Percentiles rank a stretch among this genome's conserved stretches.
Evolutionary conservation across 352 stramenopile species (phyloP).

Genomic region (Globisporangium alternatum): DNA sequence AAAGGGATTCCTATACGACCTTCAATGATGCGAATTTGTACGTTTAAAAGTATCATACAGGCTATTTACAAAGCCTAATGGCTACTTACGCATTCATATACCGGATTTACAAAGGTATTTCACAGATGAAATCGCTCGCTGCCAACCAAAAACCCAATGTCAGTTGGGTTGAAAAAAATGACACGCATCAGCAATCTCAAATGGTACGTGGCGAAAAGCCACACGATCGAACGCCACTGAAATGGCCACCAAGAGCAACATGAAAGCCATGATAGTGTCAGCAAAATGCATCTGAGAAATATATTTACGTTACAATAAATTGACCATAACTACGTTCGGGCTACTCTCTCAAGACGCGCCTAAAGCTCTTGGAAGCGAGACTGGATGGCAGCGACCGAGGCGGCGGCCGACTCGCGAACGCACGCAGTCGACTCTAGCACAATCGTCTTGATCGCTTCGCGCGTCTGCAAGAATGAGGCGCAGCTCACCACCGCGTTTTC

Average conservation of each 20-base stretch:
- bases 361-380: slow-evolving; percentile 19
- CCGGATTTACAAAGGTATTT: background rate
- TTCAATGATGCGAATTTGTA: background rate
- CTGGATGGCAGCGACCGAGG: slow-evolving; percentile 5
- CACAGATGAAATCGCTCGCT: background rate
- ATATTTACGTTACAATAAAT: slow-evolving; percentile 22
- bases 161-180: slow-evolving; percentile 1
- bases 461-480: slow-evolving; percentile 36
- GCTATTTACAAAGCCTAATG: background rate
- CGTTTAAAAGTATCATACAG: background rate
- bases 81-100: too few species aligned
- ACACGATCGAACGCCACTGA: background rate
- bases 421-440: slow-evolving; percentile 23
- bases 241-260: background rate
- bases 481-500: slow-evolving; percentile 32
- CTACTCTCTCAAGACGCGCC: background rate
- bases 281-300: slow-evolving; percentile 8
- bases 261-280: background rate
- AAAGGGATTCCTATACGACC: background rate
- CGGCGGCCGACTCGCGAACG: slow-evolving; percentile 24
- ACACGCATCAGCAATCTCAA: slow-evolving; percentile 3
- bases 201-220: background rate
- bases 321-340: slow-evolving; percentile 11
- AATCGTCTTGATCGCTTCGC: slow-evolving; percentile 32
- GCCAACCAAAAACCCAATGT: background rate